Conservation (phyloP, 129 eudicot species). For the Chrysanthemum lavandulifolium region DNA sequence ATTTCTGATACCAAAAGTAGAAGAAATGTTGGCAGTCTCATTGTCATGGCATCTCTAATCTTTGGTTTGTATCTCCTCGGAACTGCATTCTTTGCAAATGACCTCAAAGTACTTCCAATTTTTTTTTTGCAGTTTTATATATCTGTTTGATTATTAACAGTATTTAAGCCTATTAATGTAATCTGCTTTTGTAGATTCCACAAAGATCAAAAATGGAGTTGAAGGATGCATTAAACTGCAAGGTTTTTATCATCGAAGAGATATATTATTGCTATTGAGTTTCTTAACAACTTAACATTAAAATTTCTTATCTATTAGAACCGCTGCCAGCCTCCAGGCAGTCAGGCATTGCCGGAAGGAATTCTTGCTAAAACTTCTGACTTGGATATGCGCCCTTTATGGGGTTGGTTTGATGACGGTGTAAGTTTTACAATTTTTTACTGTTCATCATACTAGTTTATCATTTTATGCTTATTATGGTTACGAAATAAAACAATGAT, state of each 20-base stretch:
- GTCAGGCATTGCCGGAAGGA: constrained; percentile 71
- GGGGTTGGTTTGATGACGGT: constrained; percentile 45
- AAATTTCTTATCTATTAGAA: constrained; percentile 38
- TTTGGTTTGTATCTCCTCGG: constrained; percentile 55
- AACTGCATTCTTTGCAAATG: constrained; percentile 44
- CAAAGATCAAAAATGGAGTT: constrained; percentile 26
- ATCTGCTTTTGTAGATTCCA: constrained; percentile 28
- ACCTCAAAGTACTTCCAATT: constrained; percentile 40
- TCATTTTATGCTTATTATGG: background rate
- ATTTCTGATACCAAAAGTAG: constrained; percentile 48
- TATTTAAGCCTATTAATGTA: constrained; percentile 15
- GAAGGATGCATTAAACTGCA: constrained; percentile 43
- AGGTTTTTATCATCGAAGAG: constrained; percentile 35
- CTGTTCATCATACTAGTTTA: background rate
- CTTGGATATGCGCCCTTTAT: constrained; percentile 71
- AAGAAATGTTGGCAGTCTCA: constrained; percentile 40
- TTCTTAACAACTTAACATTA: constrained; percentile 15
- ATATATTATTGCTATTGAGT: background rate
- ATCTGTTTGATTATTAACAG: background rate
- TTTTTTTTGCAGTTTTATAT: background rate
- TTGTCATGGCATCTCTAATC: constrained; percentile 39
- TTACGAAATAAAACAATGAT: background rate
- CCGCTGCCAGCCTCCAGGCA: constrained; percentile 68
- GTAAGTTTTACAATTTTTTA: constrained; percentile 15
- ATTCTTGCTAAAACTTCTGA: constrained; percentile 66